A percentile compares a stretch with the other conserved stretches of the same genome.
These are phyloP conservation scores for Fusarium sp. DNA, from an alignment of 2,329 filamentous ascomycete species.

Conservation along the genomic window DNA sequence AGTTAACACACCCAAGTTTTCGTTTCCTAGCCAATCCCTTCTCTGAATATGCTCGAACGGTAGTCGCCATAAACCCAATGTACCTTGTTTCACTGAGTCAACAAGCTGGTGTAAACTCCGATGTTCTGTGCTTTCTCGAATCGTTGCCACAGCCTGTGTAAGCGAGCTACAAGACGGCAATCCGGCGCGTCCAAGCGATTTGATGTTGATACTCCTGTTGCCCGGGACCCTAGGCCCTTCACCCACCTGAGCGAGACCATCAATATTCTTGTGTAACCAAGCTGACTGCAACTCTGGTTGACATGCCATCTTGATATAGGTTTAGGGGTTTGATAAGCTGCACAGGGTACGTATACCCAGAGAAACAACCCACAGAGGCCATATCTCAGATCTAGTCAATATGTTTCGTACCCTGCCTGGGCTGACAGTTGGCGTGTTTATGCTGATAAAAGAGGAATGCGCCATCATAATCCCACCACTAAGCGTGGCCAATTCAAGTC, in stretches of 20 bases:
- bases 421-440: conserved; percentile 15
- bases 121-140: not conserved
- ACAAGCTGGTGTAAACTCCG: not conserved
- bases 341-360: not conserved
- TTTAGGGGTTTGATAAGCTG: not conserved
- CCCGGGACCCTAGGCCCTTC: not conserved
- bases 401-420: conserved; percentile 11
- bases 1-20: not conserved
- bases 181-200: conserved; percentile 13
- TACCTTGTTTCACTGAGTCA: not conserved
- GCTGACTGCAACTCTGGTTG: not conserved
- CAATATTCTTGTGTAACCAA: conserved; percentile 9
- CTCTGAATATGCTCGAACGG: not conserved
- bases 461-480: conserved; percentile 31
- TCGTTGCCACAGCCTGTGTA: not conserved
- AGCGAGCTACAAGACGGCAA: not conserved
- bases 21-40: not conserved
- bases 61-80: not conserved
- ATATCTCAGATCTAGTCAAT: not conserved
- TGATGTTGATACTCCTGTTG: conserved; percentile 7
- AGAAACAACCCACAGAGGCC: not conserved
- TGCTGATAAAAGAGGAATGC: not conserved
- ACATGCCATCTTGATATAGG: conserved; percentile 5
- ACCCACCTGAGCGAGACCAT: not conserved
- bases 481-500: conserved; percentile 4